Evolutionary conservation across 1,284 basidiomycete genomes (phyloP).

Genomic region (Ustilago loliicola): DNA sequence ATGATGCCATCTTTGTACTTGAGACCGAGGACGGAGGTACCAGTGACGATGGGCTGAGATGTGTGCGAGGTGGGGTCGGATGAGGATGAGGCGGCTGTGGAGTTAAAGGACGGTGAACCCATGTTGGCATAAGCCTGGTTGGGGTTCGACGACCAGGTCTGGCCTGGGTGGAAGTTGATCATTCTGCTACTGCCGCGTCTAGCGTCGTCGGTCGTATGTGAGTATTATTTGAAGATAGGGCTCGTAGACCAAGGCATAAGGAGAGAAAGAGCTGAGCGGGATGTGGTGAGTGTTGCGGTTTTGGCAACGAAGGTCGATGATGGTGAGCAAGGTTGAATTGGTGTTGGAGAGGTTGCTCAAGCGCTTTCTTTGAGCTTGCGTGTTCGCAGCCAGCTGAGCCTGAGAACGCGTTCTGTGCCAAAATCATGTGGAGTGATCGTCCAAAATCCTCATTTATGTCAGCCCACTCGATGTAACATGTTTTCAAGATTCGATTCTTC

Average conservation of each 20-base stretch:
- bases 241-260: neutral
- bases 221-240: neutral
- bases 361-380: slow-evolving; percentile 43
- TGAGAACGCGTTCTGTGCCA: slow-evolving; percentile 26
- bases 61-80: slow-evolving; percentile 49
- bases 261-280: neutral
- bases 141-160: slow-evolving; percentile 55
- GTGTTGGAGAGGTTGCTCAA: slow-evolving; percentile 31
- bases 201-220: neutral
- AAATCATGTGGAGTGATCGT: slow-evolving; percentile 54
- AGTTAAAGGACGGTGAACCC: slow-evolving; percentile 67
- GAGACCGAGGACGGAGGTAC: slow-evolving; percentile 92
- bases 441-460: neutral
- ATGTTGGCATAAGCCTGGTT: slow-evolving; percentile 35
- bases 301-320: neutral
- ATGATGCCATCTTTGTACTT: slow-evolving; percentile 97
- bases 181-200: slow-evolving; percentile 7
- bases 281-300: neutral
- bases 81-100: slow-evolving; percentile 37
- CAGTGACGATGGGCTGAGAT: slow-evolving; percentile 92
- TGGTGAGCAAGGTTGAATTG: neutral
- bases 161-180: slow-evolving; percentile 53
- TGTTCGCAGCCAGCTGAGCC: slow-evolving; percentile 19
- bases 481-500: slow-evolving; percentile 1
- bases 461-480: neutral